These are phyloP conservation scores for Aspergillus nidulans DNA, from an alignment of 495 filamentous ascomycete genomes.

Conservation along the genomic window DNA sequence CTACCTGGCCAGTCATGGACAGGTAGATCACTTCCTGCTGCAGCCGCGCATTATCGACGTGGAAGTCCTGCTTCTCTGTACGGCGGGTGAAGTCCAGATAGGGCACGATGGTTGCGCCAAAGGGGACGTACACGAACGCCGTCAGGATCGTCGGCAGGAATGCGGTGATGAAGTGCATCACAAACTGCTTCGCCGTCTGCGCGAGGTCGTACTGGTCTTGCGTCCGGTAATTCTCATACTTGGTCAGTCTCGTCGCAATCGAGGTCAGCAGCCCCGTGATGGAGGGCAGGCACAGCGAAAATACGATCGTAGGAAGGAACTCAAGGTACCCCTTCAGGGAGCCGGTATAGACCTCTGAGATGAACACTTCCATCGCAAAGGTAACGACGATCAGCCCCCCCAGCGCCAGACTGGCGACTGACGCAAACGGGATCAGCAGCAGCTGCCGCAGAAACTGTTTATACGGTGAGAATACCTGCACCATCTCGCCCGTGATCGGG, in stretches of 20 bases:
- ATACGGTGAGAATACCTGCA: conserved; percentile 67
- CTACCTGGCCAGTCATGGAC: conserved; percentile 85
- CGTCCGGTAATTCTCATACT: conserved; percentile 90
- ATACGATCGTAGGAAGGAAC: conserved; percentile 79
- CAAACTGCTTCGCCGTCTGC: conserved; percentile 84
- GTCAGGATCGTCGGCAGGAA: conserved; percentile 90
- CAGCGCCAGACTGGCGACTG: conserved; percentile 63
- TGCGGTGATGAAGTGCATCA: conserved; percentile 93
- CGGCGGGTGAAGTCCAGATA: conserved; percentile 74
- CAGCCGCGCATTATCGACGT: conserved; percentile 74
- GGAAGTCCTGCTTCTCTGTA: conserved; percentile 44
- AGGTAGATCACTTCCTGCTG: conserved; percentile 93
- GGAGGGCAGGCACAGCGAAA: conserved; percentile 71
- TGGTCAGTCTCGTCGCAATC: conserved; percentile 71
- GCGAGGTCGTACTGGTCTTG: conserved; percentile 73
- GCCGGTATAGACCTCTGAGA: conserved; percentile 87
- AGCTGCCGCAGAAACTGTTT: conserved; percentile 75
- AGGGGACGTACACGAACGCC: conserved; percentile 94
- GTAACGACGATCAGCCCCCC: conserved; percentile 76
- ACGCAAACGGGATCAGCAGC: conserved; percentile 81
- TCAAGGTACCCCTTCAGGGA: conserved; percentile 77
- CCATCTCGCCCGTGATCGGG: conserved; percentile 74
- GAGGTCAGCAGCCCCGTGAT: conserved; percentile 67
- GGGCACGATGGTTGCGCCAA: conserved; percentile 76
- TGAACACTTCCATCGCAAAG: conserved; percentile 89